phyloP scores from a whole-genome alignment of 1,139 yeast genomes.

The Hemisphaericaspora subhashii region DNA sequence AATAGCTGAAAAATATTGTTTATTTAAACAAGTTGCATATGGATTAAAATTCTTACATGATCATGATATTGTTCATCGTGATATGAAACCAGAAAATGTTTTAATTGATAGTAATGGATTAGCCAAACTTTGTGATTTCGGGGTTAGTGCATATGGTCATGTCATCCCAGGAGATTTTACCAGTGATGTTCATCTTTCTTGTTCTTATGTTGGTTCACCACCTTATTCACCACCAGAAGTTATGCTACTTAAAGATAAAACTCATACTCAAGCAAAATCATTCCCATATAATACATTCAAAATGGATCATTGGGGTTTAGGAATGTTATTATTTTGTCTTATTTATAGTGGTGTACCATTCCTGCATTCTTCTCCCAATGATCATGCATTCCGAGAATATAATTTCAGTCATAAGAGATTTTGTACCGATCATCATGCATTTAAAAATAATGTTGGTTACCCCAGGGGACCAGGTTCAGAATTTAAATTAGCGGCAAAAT shows the following conservation, averaged over 20 bases:
- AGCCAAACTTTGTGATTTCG: slow-evolving; percentile 74
- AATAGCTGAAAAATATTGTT: slow-evolving; percentile 53
- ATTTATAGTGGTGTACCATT: slow-evolving; percentile 65
- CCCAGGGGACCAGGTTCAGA: slow-evolving; percentile 66
- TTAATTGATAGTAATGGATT: slow-evolving; percentile 56
- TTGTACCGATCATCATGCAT: slow-evolving; percentile 50
- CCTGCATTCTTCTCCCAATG: slow-evolving; percentile 48
- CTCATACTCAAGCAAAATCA: slow-evolving; percentile 35
- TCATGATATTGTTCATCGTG: slow-evolving; percentile 60
- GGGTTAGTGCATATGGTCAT: slow-evolving; percentile 68
- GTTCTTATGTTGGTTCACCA: slow-evolving; percentile 69
- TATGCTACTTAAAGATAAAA: slow-evolving; percentile 48
- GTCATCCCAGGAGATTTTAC: slow-evolving; percentile 52
- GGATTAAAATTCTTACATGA: slow-evolving; percentile 57
- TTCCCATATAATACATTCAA: slow-evolving; percentile 63
- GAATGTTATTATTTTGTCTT: slow-evolving; percentile 62
- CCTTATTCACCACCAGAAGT: slow-evolving; percentile 83
- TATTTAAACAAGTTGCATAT: slow-evolving; percentile 58
- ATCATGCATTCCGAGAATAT: slow-evolving; percentile 59
- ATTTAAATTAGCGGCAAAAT: slow-evolving; percentile 61
- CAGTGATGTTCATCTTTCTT: slow-evolving; percentile 45
- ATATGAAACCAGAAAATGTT: slow-evolving; percentile 66
- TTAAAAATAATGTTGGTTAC: slow-evolving; percentile 43
- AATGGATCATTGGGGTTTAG: slow-evolving; percentile 75
- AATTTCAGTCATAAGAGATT: slow-evolving; percentile 53